phyloP scores from a whole-genome alignment of 2,329 filamentous ascomycete species.

The Emmonsia crescens region DNA sequence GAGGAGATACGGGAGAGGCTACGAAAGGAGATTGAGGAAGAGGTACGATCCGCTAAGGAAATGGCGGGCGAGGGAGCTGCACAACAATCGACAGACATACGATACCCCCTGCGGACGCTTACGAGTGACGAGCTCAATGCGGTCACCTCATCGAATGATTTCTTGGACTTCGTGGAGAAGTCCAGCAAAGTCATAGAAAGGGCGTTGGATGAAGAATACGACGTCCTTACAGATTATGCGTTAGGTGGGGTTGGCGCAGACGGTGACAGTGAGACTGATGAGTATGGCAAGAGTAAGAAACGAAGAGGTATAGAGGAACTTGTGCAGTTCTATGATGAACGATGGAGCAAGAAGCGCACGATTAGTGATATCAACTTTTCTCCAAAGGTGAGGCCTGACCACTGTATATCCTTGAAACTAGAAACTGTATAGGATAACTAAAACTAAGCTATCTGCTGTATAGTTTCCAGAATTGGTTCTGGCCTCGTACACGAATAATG shows the following conservation, averaged over 20 bases:
- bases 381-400: slow-evolving; percentile 50
- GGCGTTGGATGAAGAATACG: slow-evolving; percentile 89
- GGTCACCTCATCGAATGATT: slow-evolving; percentile 84
- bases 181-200: slow-evolving; percentile 96
- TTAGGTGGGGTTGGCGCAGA: slow-evolving; percentile 60
- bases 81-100: slow-evolving; percentile 37
- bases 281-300: slow-evolving; percentile 33
- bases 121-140: slow-evolving; percentile 78
- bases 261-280: slow-evolving; percentile 66
- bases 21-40: slow-evolving; percentile 82
- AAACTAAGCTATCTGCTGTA: slow-evolving; percentile 9
- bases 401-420: background rate
- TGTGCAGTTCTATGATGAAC: slow-evolving; percentile 84
- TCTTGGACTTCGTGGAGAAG: slow-evolving; percentile 86
- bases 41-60: slow-evolving; percentile 60
- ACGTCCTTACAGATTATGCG: slow-evolving; percentile 90
- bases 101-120: slow-evolving; percentile 68
- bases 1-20: slow-evolving; percentile 81
- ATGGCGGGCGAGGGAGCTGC: slow-evolving; percentile 24
- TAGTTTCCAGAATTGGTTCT: slow-evolving; percentile 81
- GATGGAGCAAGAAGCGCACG: slow-evolving; percentile 97
- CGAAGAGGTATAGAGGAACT: slow-evolving; percentile 56
- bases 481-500: slow-evolving; percentile 94
- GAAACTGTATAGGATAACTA: background rate
- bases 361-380: slow-evolving; percentile 93